Conservation (phyloP, 2,329 filamentous ascomycete genomes). For the Blastomyces percursus region DNA sequence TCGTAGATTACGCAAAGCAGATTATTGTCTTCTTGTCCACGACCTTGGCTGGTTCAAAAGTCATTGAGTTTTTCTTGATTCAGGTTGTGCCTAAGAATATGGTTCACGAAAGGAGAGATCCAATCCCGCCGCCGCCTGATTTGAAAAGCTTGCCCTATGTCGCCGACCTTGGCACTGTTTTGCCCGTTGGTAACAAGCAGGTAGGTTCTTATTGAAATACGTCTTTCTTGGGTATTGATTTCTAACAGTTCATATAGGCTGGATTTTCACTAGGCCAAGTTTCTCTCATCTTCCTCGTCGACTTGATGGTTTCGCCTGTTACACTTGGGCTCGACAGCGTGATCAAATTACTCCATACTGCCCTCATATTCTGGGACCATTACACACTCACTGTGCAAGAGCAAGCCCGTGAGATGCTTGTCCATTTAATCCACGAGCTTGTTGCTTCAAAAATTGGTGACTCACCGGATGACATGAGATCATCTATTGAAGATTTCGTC, state of each 20-base stretch:
- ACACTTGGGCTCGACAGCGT: constrained; percentile 68
- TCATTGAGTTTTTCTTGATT: constrained; percentile 84
- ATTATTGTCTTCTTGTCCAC: constrained; percentile 94
- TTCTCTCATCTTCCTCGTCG: constrained; percentile 84
- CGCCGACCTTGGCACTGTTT: constrained; percentile 65
- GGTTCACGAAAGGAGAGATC: constrained; percentile 76
- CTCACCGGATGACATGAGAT: constrained; percentile 53
- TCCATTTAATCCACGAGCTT: constrained; percentile 91
- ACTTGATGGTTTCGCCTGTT: constrained; percentile 88
- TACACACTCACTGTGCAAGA: constrained; percentile 93
- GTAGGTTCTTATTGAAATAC: constrained; percentile 24
- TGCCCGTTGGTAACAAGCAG: constrained; percentile 84
- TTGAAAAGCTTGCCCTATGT: constrained; percentile 71
- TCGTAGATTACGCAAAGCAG: constrained; percentile 95
- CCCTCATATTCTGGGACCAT: constrained; percentile 93
- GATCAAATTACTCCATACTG: constrained; percentile 76
- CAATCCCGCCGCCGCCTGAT: constrained; percentile 56
- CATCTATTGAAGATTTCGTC: constrained; percentile 74
- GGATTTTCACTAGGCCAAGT: constrained; percentile 89
- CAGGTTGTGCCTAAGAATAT: constrained; percentile 94
- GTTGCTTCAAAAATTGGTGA: constrained; percentile 70
- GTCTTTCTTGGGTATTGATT: background rate
- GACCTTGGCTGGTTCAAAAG: constrained; percentile 72
- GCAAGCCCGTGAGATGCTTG: constrained; percentile 92
- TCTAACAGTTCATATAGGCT: constrained; percentile 35